Conservation (phyloP, 345 rosid species). For the Pistacia integerrima region DNA sequence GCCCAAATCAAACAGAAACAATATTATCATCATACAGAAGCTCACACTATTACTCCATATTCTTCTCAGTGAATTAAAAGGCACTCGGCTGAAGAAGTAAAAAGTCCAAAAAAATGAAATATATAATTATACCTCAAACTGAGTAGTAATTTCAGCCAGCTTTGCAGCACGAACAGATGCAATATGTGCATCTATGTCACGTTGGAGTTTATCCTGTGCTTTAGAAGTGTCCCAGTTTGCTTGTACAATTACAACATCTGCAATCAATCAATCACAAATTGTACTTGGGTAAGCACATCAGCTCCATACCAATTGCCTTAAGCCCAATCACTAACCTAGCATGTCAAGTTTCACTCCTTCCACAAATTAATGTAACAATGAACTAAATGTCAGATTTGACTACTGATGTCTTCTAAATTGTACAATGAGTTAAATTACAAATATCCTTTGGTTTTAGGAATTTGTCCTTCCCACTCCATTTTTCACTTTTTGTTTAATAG, state of each 20-base stretch:
- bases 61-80: background rate
- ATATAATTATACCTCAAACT: conserved; percentile 62
- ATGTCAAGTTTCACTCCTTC: background rate
- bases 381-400: background rate
- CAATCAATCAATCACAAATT: conserved; percentile 21
- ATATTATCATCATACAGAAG: background rate
- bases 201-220: conserved; percentile 73
- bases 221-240: conserved; percentile 94
- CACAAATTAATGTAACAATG: background rate
- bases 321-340: background rate
- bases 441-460: background rate
- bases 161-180: conserved; percentile 77
- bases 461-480: background rate
- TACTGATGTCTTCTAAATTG: background rate
- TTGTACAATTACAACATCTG: conserved; percentile 85
- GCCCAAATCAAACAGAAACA: background rate
- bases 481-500: background rate
- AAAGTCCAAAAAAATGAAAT: background rate
- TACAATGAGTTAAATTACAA: background rate
- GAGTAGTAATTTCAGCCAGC: conserved; percentile 74
- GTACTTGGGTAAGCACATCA: background rate
- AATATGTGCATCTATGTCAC: conserved; percentile 85
- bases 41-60: background rate
- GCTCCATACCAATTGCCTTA: background rate
- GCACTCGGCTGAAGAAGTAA: background rate